phyloP scores from a whole-genome alignment of 305 asterid species.

The Petunia hybrid region DNA sequence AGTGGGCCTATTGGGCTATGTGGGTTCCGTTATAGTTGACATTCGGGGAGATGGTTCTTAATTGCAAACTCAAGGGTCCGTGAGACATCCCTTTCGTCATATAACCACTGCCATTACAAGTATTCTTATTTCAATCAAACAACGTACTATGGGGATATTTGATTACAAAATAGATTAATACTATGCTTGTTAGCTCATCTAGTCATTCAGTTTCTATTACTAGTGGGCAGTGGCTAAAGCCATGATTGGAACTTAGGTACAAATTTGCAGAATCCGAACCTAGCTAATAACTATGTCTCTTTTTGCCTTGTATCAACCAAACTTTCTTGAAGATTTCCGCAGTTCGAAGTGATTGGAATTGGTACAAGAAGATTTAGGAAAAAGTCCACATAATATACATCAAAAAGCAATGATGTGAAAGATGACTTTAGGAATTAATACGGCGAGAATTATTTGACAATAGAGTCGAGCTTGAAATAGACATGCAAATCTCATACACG shows the following conservation, averaged over 20 bases:
- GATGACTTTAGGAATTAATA: constrained; percentile 29
- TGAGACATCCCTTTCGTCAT: constrained; percentile 1
- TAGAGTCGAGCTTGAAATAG: constrained; percentile 19
- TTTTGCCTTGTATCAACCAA: neutral
- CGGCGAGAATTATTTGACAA: constrained; percentile 1
- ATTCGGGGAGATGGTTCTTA: neutral
- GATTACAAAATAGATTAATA: neutral
- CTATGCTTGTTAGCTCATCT: neutral
- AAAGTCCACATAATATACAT: neutral
- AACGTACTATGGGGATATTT: neutral
- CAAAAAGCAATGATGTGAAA: constrained; percentile 24
- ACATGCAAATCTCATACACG: neutral
- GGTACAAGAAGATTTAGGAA: neutral
- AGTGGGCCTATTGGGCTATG: constrained; percentile 27
- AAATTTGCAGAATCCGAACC: neutral
- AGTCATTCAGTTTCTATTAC: neutral
- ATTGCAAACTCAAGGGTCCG: constrained; percentile 8
- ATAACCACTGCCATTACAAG: neutral
- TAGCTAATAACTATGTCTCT: neutral
- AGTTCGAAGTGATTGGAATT: neutral
- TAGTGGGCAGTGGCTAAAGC: neutral
- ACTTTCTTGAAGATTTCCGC: neutral
- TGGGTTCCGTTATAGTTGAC: constrained; percentile 16
- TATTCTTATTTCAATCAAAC: neutral
- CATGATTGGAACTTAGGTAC: neutral